Evolutionary conservation across 2,329 filamentous ascomycete genomes (phyloP), one percentile per base, ranked within the genome.

Genomic region (Verruconis gallopava): DNA sequence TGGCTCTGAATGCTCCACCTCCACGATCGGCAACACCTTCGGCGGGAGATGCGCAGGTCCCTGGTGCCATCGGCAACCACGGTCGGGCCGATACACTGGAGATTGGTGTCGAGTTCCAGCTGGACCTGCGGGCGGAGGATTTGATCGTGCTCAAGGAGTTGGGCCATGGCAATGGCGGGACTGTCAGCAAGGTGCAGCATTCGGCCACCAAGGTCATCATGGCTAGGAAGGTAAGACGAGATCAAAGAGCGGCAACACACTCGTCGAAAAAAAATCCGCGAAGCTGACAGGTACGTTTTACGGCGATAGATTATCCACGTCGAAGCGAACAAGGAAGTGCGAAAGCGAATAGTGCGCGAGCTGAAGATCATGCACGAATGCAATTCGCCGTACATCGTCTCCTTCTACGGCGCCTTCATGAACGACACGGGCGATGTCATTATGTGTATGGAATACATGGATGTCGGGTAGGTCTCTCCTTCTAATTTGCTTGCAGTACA

Each of bases 371-470:
- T 96, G 79, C 88, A 95, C 59, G 85, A 93, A 55, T 98, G 91
- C 64, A 91, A 94, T 56, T 95, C 85, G 17, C 84, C 91, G 47
- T 88, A 93, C 61, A 96, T 98, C 55, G 91, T 98, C 46, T 94
- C 82, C 42, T 98, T 95, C 63, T 96, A 96, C 56, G 91, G 91
- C 46, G 91, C 91, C 28, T 98, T 96, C 58, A 75, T 96, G 56
- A 96, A 94, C 58, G 84, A 93, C 56, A 86, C 86, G 47, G 89
- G 93, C 57, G 91, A 98, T 65, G 93, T 98, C 45, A 93, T 96
- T 53, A 89, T 98, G 80, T 98, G 91, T 62, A 98, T 98, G 91
- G 91, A 98, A 62, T 96, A 98, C 60, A 94, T 94, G 85, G 91
- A 98, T 63, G 85, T 89, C 59, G 91, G 91, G 91, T 96, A 73